A percentile compares a stretch with the other conserved stretches of the same genome.
phyloP scores from a whole-genome alignment of 352 stramenopile genomes.

The Plasmopara viticola region DNA sequence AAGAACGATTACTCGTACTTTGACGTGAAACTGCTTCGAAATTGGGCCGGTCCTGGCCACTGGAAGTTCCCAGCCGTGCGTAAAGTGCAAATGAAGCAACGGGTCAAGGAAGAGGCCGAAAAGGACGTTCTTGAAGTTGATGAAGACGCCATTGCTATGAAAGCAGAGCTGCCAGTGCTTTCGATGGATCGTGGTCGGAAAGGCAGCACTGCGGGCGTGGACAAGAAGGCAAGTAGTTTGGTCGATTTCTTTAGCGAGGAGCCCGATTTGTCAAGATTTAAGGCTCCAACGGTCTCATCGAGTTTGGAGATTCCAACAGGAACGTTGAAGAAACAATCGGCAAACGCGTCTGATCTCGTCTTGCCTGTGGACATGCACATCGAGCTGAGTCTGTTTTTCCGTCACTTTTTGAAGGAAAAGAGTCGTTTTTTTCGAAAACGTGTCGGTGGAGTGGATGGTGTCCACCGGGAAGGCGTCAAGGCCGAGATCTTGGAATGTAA shows the following conservation, averaged over 20 bases:
- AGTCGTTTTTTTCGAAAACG: slow-evolving; percentile 53
- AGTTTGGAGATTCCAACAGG: slow-evolving; percentile 46
- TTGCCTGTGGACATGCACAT: slow-evolving; percentile 76
- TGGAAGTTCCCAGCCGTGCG: slow-evolving; percentile 64
- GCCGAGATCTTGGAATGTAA: slow-evolving; percentile 14
- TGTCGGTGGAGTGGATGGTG: slow-evolving; percentile 6
- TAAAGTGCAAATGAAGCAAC: slow-evolving; percentile 38
- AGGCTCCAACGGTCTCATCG: slow-evolving; percentile 27
- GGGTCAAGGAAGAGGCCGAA: slow-evolving; percentile 15
- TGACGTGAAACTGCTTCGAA: slow-evolving; percentile 75
- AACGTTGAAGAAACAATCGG: slow-evolving; percentile 37
- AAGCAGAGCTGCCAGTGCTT: slow-evolving; percentile 17
- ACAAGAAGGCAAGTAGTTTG: slow-evolving; percentile 33
- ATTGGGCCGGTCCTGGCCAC: slow-evolving; percentile 68
- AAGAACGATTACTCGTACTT: slow-evolving; percentile 80
- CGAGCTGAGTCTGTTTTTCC: slow-evolving; percentile 60
- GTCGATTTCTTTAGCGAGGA: slow-evolving; percentile 57
- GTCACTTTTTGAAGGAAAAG: slow-evolving; percentile 73
- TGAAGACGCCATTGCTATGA: slow-evolving; percentile 22
- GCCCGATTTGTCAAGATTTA: slow-evolving; percentile 41
- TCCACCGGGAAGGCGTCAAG: slow-evolving; percentile 9
- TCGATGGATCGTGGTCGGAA: slow-evolving; percentile 15
- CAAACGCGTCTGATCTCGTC: slow-evolving; percentile 59
- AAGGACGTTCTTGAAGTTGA: slow-evolving; percentile 29
- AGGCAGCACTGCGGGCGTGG: slow-evolving; percentile 19